These are phyloP conservation scores for Closterium sp. DNA, from an alignment of 139 green algal species.

Conservation along the genomic window DNA sequence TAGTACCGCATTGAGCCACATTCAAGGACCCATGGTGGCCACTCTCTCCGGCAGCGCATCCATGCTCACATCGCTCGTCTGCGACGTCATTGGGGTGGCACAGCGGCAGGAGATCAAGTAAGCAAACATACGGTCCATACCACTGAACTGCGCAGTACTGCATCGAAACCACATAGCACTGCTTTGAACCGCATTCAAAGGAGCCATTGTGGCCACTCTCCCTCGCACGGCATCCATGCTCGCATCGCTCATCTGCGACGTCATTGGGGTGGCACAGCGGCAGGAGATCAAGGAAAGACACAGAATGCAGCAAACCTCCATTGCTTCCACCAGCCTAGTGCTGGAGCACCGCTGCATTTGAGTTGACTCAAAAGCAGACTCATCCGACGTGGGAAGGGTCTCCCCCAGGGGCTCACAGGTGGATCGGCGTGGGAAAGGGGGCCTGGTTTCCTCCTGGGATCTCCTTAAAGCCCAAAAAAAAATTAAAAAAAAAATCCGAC, in stretches of 20 bases:
- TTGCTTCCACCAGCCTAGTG: too few relatives aligned
- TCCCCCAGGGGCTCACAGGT: too few relatives aligned
- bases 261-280: conserved; percentile 1
- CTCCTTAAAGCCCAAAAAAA: too few relatives aligned
- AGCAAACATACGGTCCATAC: not conserved
- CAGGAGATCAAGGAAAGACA: not conserved
- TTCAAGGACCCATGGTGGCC: conserved; percentile 38
- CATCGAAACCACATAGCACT: too few relatives aligned
- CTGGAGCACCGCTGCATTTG: conserved; percentile 12
- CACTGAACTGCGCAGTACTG: not conserved
- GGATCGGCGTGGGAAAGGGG: too few relatives aligned
- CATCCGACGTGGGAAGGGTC: too few relatives aligned
- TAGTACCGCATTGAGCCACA: too few relatives aligned
- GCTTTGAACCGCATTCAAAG: not conserved
- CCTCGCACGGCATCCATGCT: conserved; percentile 19
- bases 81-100: conserved; percentile 32
- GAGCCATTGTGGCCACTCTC: conserved; percentile 38
- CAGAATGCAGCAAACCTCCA: not conserved
- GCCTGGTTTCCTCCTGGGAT: too few relatives aligned
- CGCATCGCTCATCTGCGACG: too few relatives aligned
- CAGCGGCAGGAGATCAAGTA: not conserved
- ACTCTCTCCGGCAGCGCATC: conserved; percentile 15
- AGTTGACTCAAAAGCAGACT: too few relatives aligned
- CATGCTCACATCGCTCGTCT: conserved; percentile 46
- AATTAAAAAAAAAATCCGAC: too few relatives aligned